Conservation (phyloP, 2,329 filamentous ascomycete species). For the Arthroderma sp. region DNA sequence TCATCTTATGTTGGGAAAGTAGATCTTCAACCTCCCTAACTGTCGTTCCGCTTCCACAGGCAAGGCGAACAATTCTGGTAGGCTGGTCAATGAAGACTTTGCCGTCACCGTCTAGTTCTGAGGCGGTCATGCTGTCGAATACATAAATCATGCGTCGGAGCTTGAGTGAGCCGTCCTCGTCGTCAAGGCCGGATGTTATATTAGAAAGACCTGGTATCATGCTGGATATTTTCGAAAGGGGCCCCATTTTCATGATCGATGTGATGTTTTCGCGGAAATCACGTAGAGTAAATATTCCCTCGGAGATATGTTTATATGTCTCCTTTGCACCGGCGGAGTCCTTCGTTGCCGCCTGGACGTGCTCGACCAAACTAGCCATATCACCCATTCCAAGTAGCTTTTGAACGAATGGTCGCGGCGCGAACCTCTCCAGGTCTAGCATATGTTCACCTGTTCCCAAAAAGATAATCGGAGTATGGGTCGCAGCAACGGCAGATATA, state of each 20-base stretch:
- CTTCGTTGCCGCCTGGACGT: slow-evolving; percentile 87
- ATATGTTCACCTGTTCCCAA: slow-evolving; percentile 97
- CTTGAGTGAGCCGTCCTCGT: slow-evolving; percentile 87
- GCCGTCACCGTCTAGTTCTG: slow-evolving; percentile 89
- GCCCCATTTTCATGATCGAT: slow-evolving; percentile 99
- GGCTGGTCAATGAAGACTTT: slow-evolving; percentile 90
- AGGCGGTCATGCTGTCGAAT: slow-evolving; percentile 94
- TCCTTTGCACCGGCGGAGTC: slow-evolving; percentile 73
- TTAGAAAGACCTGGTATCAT: slow-evolving; percentile 95
- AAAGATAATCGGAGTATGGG: slow-evolving; percentile 92
- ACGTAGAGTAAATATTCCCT: slow-evolving; percentile 89
- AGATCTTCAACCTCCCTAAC: slow-evolving; percentile 92
- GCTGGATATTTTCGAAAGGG: slow-evolving; percentile 89
- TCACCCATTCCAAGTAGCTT: slow-evolving; percentile 97
- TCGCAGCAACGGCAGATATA: slow-evolving; percentile 93
- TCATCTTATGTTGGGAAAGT: slow-evolving; percentile 96
- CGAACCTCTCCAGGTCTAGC: slow-evolving; percentile 85
- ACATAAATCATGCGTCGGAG: slow-evolving; percentile 98
- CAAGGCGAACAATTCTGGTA: slow-evolving; percentile 81
- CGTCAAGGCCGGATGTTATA: slow-evolving; percentile 92
- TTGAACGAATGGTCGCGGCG: slow-evolving; percentile 81
- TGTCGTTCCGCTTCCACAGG: slow-evolving; percentile 76
- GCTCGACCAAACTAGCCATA: slow-evolving; percentile 86
- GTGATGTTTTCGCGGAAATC: slow-evolving; percentile 89
- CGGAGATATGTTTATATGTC: slow-evolving; percentile 96